A percentile compares a stretch with the other conserved stretches of the same genome.
phyloP scores from a whole-genome alignment of 2,329 filamentous ascomycete genomes.

The Aspergillus flavus region DNA sequence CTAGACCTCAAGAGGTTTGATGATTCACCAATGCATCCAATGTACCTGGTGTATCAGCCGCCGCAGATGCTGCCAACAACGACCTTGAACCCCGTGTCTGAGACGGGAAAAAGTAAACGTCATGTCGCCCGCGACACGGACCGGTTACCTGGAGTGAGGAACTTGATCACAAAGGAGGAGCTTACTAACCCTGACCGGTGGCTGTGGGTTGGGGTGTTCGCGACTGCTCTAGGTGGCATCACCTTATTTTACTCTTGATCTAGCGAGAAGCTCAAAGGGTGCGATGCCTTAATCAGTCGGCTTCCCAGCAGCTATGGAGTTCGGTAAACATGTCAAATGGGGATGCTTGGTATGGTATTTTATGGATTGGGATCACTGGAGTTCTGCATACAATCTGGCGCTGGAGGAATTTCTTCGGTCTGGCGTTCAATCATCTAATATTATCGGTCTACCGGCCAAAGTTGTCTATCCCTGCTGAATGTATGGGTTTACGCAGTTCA shows the following conservation, averaged over 20 bases:
- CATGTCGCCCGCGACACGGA: constrained; percentile 19
- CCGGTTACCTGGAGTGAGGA: constrained; percentile 28
- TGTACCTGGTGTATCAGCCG: constrained; percentile 66
- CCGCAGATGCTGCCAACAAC: constrained; percentile 71
- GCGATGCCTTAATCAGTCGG: background rate
- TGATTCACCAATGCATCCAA: constrained; percentile 66
- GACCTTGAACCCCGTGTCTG: constrained; percentile 62
- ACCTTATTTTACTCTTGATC: constrained; percentile 37
- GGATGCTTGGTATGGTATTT: background rate
- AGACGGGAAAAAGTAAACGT: constrained; percentile 43
- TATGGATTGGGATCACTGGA: background rate
- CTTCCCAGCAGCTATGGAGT: constrained; percentile 7
- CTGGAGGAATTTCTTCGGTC: constrained; percentile 3
- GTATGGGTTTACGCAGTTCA: background rate
- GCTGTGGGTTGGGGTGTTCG: constrained; percentile 53
- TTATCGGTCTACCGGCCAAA: background rate
- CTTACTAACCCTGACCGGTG: constrained; percentile 44
- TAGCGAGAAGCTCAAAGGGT: background rate
- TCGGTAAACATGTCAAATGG: background rate
- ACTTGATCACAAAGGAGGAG: constrained; percentile 34
- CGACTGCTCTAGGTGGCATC: constrained; percentile 49
- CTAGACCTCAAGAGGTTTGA: constrained; percentile 67
- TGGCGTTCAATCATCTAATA: background rate
- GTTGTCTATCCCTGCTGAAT: background rate
- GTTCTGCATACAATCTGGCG: constrained; percentile 7